phyloP scores from a whole-genome alignment of 2,329 filamentous ascomycete genomes.

The Ceratocystis eucalypticola region DNA sequence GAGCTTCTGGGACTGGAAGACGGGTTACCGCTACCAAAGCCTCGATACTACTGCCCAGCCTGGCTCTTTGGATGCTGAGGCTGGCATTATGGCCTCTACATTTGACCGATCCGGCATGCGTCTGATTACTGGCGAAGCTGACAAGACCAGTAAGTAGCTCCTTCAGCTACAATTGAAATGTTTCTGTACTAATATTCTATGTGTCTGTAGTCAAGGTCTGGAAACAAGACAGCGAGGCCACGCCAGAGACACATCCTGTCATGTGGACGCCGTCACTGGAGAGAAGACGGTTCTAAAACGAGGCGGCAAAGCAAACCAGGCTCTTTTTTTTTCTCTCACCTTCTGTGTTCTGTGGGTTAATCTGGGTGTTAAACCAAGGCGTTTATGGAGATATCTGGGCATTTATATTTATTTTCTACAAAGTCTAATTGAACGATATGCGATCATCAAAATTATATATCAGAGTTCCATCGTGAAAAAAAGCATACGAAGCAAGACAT shows the following conservation, averaged over 20 bases:
- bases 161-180: not conserved
- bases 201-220: slow-evolving; percentile 64
- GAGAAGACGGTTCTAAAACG: slow-evolving; percentile 15
- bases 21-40: slow-evolving; percentile 79
- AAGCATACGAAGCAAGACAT: too few species aligned
- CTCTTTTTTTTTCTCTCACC: not conserved
- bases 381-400: not conserved
- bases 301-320: not conserved
- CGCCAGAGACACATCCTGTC: slow-evolving; percentile 78
- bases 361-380: not conserved
- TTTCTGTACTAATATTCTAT: slow-evolving; percentile 20
- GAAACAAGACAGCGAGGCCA: slow-evolving; percentile 86
- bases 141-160: slow-evolving; percentile 66
- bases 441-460: not conserved
- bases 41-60: slow-evolving; percentile 88
- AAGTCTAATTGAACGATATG: not conserved
- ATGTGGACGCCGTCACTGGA: slow-evolving; percentile 67
- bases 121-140: slow-evolving; percentile 85
- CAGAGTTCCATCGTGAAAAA: not conserved
- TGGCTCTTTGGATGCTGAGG: slow-evolving; percentile 83
- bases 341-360: not conserved
- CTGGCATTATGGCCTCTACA: slow-evolving; percentile 84
- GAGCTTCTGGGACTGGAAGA: slow-evolving; percentile 99
- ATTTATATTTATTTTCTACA: not conserved
- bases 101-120: slow-evolving; percentile 83